Conservation (phyloP, 306 rosid species). For the Vigna mungo region DNA sequence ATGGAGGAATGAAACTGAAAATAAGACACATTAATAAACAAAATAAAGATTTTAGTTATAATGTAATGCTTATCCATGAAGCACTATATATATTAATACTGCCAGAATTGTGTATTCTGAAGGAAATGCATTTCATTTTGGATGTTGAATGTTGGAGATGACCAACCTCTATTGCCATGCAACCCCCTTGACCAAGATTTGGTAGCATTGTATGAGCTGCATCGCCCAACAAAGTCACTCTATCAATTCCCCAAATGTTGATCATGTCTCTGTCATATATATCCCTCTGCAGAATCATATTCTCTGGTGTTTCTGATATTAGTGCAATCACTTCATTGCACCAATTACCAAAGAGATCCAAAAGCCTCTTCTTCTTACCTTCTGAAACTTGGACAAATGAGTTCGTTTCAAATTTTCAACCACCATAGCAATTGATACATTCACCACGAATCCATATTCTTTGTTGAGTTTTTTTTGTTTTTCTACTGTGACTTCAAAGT, state of each 20-base stretch:
- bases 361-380: slow-evolving; percentile 53
- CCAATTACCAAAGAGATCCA: slow-evolving; percentile 51
- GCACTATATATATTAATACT: background rate
- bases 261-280: slow-evolving; percentile 59
- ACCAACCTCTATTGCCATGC: slow-evolving; percentile 58
- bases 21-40: background rate
- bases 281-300: slow-evolving; percentile 53
- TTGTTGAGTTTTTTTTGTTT: too few relatives aligned
- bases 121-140: background rate
- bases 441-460: background rate
- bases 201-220: slow-evolving; percentile 65
- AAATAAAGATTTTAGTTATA: background rate
- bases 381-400: background rate
- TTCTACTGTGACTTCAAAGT: too few relatives aligned
- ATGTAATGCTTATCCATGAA: background rate
- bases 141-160: slow-evolving; percentile 1
- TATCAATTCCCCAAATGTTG: slow-evolving; percentile 52
- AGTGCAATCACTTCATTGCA: slow-evolving; percentile 51
- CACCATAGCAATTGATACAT: background rate
- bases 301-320: slow-evolving; percentile 54
- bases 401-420: slow-evolving; percentile 26
- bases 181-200: slow-evolving; percentile 59
- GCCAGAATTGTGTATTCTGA: background rate
- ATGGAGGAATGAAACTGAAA: background rate
- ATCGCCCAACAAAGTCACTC: slow-evolving; percentile 58